phyloP scores from a whole-genome alignment of 2,329 filamentous ascomycete genomes.

The Ceratocystis cubensis region DNA sequence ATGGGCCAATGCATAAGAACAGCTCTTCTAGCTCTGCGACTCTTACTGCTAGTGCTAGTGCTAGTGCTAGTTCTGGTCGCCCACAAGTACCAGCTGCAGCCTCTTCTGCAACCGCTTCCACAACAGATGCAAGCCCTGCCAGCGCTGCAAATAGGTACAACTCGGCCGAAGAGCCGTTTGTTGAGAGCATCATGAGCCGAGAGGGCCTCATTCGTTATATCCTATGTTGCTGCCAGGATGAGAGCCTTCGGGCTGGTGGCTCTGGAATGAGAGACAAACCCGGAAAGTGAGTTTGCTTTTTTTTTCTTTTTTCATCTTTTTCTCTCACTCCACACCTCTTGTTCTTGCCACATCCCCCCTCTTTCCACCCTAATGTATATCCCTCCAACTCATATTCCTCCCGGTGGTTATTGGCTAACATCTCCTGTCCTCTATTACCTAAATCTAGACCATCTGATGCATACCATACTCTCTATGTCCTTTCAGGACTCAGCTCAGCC shows the following conservation, averaged over 20 bases:
- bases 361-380: not conserved
- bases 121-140: not conserved
- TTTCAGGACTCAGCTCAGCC: constrained; percentile 70
- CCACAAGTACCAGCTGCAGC: constrained; percentile 15
- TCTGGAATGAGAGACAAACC: constrained; percentile 87
- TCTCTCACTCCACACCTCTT: constrained; percentile 8
- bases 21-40: not conserved
- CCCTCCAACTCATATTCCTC: constrained; percentile 1
- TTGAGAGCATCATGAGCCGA: constrained; percentile 56
- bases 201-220: constrained; percentile 84
- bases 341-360: not conserved
- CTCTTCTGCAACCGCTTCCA: constrained; percentile 8
- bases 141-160: not conserved
- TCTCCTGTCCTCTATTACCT: constrained; percentile 8
- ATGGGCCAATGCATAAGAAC: constrained; percentile 32
- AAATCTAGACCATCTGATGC: constrained; percentile 57
- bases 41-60: not conserved
- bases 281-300: constrained; percentile 51
- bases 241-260: constrained; percentile 39
- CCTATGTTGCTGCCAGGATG: constrained; percentile 72
- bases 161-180: constrained; percentile 24
- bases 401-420: constrained; percentile 8
- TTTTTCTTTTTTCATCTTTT: constrained; percentile 5
- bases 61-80: not conserved
- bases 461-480: constrained; percentile 87